A percentile compares a stretch with the other conserved stretches of the same genome.
These are phyloP conservation scores for Phytophthora sojae DNA, from an alignment of 352 stramenopile species.

Conservation along the genomic window DNA sequence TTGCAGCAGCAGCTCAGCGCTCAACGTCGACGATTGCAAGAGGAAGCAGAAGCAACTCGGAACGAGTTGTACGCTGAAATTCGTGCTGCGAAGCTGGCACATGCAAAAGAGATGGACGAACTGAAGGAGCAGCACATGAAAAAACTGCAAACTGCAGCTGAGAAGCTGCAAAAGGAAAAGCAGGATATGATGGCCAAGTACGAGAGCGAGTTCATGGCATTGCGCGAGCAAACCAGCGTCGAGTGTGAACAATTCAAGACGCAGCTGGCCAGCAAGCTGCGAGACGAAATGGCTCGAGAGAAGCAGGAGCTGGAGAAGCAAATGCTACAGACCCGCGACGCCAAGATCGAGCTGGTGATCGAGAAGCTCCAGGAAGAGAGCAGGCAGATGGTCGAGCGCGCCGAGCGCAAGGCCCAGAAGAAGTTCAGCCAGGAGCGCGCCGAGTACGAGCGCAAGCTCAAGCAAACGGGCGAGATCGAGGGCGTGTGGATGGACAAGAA, in stretches of 20 bases:
- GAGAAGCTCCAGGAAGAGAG: conserved; percentile 83
- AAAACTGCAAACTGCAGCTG: conserved; percentile 41
- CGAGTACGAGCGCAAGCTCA: conserved; percentile 79
- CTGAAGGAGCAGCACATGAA: conserved; percentile 56
- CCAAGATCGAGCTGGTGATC: conserved; percentile 85
- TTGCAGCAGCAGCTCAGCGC: conserved; percentile 81
- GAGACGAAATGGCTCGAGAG: conserved; percentile 62
- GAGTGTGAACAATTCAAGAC: conserved; percentile 76
- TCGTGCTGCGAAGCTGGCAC: conserved; percentile 50
- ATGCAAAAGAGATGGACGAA: conserved; percentile 72
- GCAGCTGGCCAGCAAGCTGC: conserved; percentile 60
- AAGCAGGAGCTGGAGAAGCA: conserved; percentile 72
- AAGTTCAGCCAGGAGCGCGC: conserved; percentile 68
- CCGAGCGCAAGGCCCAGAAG: conserved; percentile 50
- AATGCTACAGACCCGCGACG: conserved; percentile 75
- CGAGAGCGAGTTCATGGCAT: conserved; percentile 57
- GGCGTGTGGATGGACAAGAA: conserved; percentile 90
- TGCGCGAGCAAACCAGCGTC: conserved; percentile 63
- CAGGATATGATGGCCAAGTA: conserved; percentile 73
- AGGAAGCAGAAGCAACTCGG: conserved; percentile 68
- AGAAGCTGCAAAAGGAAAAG: conserved; percentile 69
- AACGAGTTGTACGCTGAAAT: conserved; percentile 68
- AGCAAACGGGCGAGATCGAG: conserved; percentile 82
- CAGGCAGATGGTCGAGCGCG: conserved; percentile 56
- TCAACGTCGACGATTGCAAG: conserved; percentile 74